Evolutionary conservation across 805 yeast species (phyloP).

Genomic region (Phaffomyces antillensis): DNA sequence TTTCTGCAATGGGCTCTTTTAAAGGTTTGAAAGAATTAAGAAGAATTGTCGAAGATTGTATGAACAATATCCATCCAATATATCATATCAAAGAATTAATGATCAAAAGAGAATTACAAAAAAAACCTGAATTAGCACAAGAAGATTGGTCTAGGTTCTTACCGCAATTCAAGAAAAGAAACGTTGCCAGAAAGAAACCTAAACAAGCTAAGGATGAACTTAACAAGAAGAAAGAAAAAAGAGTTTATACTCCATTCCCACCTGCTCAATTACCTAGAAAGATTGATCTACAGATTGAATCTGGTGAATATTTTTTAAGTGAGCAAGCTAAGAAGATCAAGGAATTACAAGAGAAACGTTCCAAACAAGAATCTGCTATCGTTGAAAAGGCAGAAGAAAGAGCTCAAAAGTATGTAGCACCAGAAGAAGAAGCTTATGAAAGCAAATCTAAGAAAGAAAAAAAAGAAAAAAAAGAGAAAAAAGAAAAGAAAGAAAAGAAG

Average conservation of each 20-base stretch:
- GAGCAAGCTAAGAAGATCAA: slow-evolving; percentile 72
- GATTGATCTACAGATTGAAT: slow-evolving; percentile 93
- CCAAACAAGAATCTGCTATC: slow-evolving; percentile 66
- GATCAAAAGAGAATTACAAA: slow-evolving; percentile 93
- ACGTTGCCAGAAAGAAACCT: slow-evolving; percentile 89
- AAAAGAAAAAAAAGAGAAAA: slow-evolving; percentile 23
- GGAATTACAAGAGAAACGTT: slow-evolving; percentile 68
- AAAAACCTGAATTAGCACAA: slow-evolving; percentile 89
- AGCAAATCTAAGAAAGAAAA: slow-evolving; percentile 26
- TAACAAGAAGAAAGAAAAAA: slow-evolving; percentile 41
- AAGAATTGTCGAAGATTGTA: slow-evolving; percentile 95
- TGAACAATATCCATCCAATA: slow-evolving; percentile 95
- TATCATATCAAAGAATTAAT: slow-evolving; percentile 94
- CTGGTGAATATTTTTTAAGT: slow-evolving; percentile 95
- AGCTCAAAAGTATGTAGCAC: slow-evolving; percentile 76
- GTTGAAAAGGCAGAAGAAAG: slow-evolving; percentile 62
- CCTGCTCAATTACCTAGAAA: slow-evolving; percentile 96
- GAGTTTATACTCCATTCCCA: slow-evolving; percentile 97
- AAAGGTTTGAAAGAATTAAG: slow-evolving; percentile 88
- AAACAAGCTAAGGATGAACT: slow-evolving; percentile 49
- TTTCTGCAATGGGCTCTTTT: slow-evolving; percentile 93
- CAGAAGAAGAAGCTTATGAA: slow-evolving; percentile 61
- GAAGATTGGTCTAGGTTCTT: slow-evolving; percentile 97
- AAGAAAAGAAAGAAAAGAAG: slow-evolving; percentile 21
- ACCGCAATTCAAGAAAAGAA: slow-evolving; percentile 94